Evolutionary conservation across 345 rosid species (phyloP).

Genomic region (Salix udensis): DNA sequence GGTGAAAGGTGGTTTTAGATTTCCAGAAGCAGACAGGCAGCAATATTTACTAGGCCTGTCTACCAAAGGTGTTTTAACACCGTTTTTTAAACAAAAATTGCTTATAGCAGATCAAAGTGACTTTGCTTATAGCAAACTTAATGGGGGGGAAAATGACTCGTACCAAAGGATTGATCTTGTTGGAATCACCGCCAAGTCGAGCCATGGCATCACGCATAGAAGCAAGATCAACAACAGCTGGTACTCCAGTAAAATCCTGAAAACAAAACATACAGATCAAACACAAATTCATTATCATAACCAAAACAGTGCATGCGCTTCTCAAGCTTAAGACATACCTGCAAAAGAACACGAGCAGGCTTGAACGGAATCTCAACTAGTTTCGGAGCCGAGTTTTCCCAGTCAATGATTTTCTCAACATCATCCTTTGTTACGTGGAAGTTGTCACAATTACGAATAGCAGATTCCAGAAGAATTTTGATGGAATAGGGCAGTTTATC

Average conservation of each 20-base stretch:
- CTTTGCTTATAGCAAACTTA: not conserved
- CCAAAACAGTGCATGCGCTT: not conserved
- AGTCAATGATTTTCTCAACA: constrained; percentile 91
- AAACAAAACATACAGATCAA: constrained; percentile 11
- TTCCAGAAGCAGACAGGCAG: not conserved
- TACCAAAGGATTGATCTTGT: constrained; percentile 91
- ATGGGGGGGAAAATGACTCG: not conserved
- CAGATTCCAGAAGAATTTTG: constrained; percentile 91
- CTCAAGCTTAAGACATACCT: constrained; percentile 36
- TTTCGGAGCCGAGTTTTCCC: constrained; percentile 85
- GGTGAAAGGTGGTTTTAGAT: not conserved
- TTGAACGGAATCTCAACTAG: constrained; percentile 98
- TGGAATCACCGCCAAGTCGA: constrained; percentile 79
- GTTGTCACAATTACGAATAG: constrained; percentile 92
- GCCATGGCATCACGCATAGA: constrained; percentile 99
- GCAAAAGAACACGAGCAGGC: constrained; percentile 95
- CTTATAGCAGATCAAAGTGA: not conserved
- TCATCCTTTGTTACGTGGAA: constrained; percentile 90
- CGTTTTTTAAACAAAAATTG: not conserved
- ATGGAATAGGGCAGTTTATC: constrained; percentile 91
- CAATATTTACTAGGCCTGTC: not conserved
- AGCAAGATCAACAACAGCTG: constrained; percentile 98
- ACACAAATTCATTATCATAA: not conserved
- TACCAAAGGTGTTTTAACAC: not conserved
- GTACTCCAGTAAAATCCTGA: constrained; percentile 99